A percentile compares a stretch with the other conserved stretches of the same genome.
These are phyloP conservation scores for Aspergillus felis DNA, from an alignment of 2,329 filamentous ascomycete species.

Conservation along the genomic window DNA sequence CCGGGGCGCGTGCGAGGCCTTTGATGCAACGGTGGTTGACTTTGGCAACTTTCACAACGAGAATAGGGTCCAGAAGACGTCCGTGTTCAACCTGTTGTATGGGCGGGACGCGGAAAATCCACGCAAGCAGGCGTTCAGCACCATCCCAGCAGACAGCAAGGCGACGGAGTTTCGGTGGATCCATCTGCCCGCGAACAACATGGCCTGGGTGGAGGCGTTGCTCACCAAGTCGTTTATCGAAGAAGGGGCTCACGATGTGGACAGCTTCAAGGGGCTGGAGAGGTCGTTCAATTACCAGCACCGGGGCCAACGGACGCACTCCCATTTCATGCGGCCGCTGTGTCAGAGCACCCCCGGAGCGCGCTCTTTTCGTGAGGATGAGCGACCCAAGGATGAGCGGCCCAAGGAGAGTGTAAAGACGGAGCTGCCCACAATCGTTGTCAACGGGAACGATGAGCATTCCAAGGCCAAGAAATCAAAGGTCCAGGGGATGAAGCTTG, in stretches of 20 bases:
- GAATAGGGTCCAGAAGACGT: constrained; percentile 45
- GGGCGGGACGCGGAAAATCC: constrained; percentile 45
- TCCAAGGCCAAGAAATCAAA: constrained; percentile 25
- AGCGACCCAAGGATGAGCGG: constrained; percentile 35
- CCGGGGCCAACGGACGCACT: constrained; percentile 55
- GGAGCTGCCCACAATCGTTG: constrained; percentile 13
- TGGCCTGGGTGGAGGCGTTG: constrained; percentile 59
- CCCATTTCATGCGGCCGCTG: constrained; percentile 59
- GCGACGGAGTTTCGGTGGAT: constrained; percentile 51
- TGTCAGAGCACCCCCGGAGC: constrained; percentile 49
- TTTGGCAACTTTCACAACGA: constrained; percentile 46
- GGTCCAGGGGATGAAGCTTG: constrained; percentile 19
- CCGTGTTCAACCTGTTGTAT: constrained; percentile 52
- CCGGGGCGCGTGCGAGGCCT: constrained; percentile 44
- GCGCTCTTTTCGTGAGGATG: constrained; percentile 21
- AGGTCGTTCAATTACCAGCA: constrained; percentile 61
- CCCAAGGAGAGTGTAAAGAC: constrained; percentile 17
- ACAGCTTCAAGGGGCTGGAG: constrained; percentile 60
- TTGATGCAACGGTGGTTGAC: constrained; percentile 52
- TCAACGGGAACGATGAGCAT: constrained; percentile 15
- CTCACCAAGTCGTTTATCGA: constrained; percentile 64
- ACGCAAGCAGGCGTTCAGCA: constrained; percentile 46
- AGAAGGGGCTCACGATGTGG: constrained; percentile 58
- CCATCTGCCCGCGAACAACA: constrained; percentile 52
- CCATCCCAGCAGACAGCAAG: constrained; percentile 45